Evolutionary conservation across 2,329 filamentous ascomycete species (phyloP).

Genomic region (Metarhizium humberi): DNA sequence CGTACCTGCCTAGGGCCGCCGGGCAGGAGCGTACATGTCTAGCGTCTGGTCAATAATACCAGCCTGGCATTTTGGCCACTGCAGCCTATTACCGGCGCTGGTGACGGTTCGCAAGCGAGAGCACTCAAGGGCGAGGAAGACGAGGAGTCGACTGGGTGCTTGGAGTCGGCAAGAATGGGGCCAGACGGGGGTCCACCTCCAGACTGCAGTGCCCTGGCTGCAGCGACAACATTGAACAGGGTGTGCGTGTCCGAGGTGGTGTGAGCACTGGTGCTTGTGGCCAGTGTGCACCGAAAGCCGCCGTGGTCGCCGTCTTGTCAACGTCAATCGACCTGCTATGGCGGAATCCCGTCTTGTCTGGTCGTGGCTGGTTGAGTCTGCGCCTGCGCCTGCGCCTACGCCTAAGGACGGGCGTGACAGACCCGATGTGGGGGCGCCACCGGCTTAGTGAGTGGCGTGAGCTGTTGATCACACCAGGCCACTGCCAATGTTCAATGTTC

Average conservation of each 20-base stretch:
- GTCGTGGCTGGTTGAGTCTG: no score
- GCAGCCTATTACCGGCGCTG: background rate
- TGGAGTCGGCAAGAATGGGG: background rate
- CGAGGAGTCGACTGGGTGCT: background rate
- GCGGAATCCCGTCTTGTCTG: no score
- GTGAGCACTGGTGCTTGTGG: background rate
- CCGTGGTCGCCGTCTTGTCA: no score
- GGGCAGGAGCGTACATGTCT: background rate
- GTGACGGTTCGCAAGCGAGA: background rate
- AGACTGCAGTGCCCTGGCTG: background rate
- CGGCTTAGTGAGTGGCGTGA: no score
- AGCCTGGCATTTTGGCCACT: background rate
- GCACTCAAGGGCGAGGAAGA: no score
- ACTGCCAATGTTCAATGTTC: no score
- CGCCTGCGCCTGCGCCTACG: no score
- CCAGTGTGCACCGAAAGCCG: background rate
- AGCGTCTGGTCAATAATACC: no score
- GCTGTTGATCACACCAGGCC: no score
- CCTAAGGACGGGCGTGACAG: no score
- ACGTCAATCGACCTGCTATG: no score
- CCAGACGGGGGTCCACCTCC: slow-evolving; percentile 2
- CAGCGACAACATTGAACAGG: background rate
- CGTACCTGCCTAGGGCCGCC: slow-evolving; percentile 6
- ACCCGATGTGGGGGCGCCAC: no score
- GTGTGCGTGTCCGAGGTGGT: background rate